phyloP scores from a whole-genome alignment of 2,329 filamentous ascomycete genomes.

The Hymenoscyphus scutula region DNA sequence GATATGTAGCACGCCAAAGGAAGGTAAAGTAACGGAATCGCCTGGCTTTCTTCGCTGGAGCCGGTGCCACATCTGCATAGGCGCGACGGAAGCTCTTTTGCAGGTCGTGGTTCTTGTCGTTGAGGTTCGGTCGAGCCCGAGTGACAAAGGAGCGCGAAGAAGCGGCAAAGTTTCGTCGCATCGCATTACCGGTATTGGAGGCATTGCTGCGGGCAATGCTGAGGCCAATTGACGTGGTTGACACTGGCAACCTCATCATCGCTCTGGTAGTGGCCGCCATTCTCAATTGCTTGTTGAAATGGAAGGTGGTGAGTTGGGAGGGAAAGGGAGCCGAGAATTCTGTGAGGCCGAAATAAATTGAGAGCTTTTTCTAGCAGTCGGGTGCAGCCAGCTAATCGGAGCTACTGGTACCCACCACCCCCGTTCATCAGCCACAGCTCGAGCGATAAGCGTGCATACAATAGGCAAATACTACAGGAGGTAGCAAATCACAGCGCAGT shows the following conservation, averaged over 20 bases:
- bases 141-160: conserved; percentile 28
- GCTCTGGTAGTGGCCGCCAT: conserved; percentile 36
- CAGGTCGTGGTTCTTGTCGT: conserved; percentile 29
- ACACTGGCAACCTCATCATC: conserved; percentile 30
- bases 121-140: conserved; percentile 29
- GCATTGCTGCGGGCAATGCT: conserved; percentile 11
- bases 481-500: no score
- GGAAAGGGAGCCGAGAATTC: conserved; percentile 16
- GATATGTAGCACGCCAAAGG: conserved; percentile 79
- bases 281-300: conserved; percentile 4
- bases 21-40: conserved; percentile 72
- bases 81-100: conserved; percentile 43
- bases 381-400: background rate
- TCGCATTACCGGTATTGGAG: conserved; percentile 14
- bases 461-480: no score
- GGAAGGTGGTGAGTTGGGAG: conserved; percentile 12
- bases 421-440: no score
- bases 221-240: conserved; percentile 33
- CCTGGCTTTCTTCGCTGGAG: conserved; percentile 49
- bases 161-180: conserved; percentile 32
- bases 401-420: no score
- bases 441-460: no score
- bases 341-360: background rate
- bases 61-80: conserved; percentile 39
- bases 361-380: conserved; percentile 4